These are phyloP conservation scores for Phyllosticta ampelicida DNA, from an alignment of 2,329 filamentous ascomycete species.

Conservation along the genomic window DNA sequence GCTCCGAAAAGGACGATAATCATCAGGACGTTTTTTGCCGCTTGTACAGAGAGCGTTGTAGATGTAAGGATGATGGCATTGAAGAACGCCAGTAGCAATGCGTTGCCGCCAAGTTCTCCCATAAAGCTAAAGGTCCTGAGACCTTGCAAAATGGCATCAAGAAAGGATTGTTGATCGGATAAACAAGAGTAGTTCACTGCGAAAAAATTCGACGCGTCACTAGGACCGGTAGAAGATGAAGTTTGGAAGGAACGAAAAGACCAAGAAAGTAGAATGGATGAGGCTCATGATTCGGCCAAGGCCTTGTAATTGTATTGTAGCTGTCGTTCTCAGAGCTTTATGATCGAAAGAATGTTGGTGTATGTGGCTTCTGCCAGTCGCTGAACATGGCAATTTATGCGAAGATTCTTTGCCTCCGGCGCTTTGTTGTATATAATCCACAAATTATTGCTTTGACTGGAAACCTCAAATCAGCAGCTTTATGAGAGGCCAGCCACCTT, in stretches of 20 bases:
- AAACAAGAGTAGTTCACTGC: not conserved
- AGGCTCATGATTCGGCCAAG: not conserved
- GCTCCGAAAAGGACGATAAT: not conserved
- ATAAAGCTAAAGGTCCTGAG: not conserved
- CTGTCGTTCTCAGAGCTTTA: not conserved
- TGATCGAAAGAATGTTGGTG: not conserved
- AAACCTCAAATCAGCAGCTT: not conserved
- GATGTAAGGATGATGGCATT: too few relatives aligned
- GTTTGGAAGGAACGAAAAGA: not conserved
- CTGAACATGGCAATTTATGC: not conserved
- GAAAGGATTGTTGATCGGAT: not conserved
- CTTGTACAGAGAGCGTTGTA: too few relatives aligned
- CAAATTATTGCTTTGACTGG: not conserved
- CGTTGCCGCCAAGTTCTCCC: not conserved
- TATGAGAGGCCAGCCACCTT: not conserved
- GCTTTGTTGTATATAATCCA: not conserved
- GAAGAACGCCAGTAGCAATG: too few relatives aligned
- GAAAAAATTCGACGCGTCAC: not conserved
- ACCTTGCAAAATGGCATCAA: not conserved
- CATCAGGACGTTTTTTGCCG: too few relatives aligned
- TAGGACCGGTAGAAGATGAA: not conserved
- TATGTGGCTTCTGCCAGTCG: not conserved
- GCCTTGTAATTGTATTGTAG: not conserved
- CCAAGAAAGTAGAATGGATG: not conserved
- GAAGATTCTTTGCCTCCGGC: not conserved